A percentile compares a stretch with the other conserved stretches of the same genome.
Evolutionary conservation across 768 basidiomycete genomes (phyloP).

Genomic region (Lactarius evosmus): DNA sequence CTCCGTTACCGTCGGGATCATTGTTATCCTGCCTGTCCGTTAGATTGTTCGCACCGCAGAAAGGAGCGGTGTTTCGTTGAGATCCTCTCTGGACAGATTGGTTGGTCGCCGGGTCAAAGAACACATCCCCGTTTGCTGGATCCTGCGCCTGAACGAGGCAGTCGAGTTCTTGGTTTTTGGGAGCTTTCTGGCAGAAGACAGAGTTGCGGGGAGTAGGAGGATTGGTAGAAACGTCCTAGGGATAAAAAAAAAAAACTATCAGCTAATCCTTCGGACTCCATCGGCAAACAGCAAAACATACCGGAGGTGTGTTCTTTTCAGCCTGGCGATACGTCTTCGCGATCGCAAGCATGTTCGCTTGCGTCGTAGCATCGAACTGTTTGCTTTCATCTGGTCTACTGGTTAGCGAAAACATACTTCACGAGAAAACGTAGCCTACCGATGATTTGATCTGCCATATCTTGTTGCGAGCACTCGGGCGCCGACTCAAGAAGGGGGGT

Average conservation of each 20-base stretch:
- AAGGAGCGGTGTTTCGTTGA: conserved; percentile 40
- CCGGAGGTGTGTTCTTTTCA: conserved; percentile 61
- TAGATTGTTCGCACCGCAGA: no score
- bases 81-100: conserved; percentile 45
- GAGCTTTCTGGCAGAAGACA: conserved; percentile 43
- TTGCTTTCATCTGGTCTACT: conserved; percentile 44
- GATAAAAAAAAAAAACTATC: neutral
- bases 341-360: conserved; percentile 49
- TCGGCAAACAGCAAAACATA: conserved; percentile 29
- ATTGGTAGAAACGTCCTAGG: conserved; percentile 50
- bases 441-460: conserved; percentile 55
- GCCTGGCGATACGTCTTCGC: conserved; percentile 52
- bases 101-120: conserved; percentile 35
- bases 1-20: conserved; percentile 19
- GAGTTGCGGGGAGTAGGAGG: conserved; percentile 51
- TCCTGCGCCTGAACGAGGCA: conserved; percentile 40
- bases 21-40: no score
- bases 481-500: conserved; percentile 51
- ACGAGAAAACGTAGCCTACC: conserved; percentile 36
- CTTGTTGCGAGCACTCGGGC: conserved; percentile 55
- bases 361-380: conserved; percentile 50
- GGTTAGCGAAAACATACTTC: neutral
- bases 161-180: conserved; percentile 36
- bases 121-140: conserved; percentile 34
- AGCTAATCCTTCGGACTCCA: neutral